Base-by-base conservation (phyloP, 495 filamentous ascomycete genomes). In the Apodospora peruviana region DNA sequence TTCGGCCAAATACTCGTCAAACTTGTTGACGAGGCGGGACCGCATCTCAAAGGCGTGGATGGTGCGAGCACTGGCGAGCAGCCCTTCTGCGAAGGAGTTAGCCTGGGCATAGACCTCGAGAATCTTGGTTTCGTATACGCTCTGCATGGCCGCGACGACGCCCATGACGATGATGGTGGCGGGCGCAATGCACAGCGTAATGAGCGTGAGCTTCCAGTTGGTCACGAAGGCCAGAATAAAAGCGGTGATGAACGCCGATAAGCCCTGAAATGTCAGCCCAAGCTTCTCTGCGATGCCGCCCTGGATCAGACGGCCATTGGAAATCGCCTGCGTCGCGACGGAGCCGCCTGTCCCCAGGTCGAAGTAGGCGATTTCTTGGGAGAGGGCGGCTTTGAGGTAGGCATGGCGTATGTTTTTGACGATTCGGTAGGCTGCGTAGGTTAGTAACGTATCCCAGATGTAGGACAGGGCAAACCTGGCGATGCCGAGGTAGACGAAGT, bases 21-120 rank as follows among this genome's bases (percentile, higher is more conserved):
- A 97, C 70, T 91, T 83, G 53, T 75, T 76, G 16, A 88, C 87
- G 19, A 98, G 77, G 57, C 90, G 88, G 43, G 88, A 83, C 66
- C 96, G 90, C 0, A 90, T 96, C 48, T 85, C 86, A 58, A 96
- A 98, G 7, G 93, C 93, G 5, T 84, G 83, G n/a, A 90, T 86
- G 62, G 94, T 96, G 29, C 93, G 80, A 55, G 96, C 86, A 5
- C 90, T 95, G 59, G 86, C 91, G 60, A 98, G 82, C 48, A 96
- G 91, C 67, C 96, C 93, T 64, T 97, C 93, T 0, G 88, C 91
- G 18, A 98, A 77, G 0, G 86, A 90, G 40, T 91, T 91, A 58
- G 90, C 91, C 14, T 82, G 72, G 38, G 86, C 90, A 57, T 91
- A 91, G 4, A 86, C 79, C 37, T 84, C 73, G 40, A 96, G 72